Conservation (phyloP, 768 basidiomycete genomes). For the Podaxis sp. region DNA sequence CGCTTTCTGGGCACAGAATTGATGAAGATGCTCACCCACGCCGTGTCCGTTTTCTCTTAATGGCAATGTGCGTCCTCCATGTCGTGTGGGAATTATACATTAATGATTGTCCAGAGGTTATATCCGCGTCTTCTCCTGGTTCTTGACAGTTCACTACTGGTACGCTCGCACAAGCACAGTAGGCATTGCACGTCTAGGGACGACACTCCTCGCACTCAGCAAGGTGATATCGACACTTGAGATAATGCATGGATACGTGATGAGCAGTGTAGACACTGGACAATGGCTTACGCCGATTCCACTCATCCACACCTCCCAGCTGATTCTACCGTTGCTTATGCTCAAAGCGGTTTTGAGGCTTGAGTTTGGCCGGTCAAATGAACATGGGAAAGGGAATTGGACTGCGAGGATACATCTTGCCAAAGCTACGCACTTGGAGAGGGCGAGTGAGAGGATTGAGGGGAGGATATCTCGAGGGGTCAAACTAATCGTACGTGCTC, state of each 20-base stretch:
- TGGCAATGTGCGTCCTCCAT: constrained; percentile 11
- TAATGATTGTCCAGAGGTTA: constrained; percentile 13
- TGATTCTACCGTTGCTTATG: constrained; percentile 24
- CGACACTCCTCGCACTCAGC: constrained; percentile 20
- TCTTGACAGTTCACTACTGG: constrained; percentile 32
- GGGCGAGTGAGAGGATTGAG: constrained; percentile 27
- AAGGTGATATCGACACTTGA: constrained; percentile 1
- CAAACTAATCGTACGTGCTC: background rate
- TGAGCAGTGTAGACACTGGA: background rate
- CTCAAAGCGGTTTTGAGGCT: constrained; percentile 25
- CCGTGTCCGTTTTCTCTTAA: constrained; percentile 15
- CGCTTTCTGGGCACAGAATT: constrained; percentile 27
- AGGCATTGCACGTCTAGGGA: constrained; percentile 30
- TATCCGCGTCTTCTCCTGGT: constrained; percentile 6
- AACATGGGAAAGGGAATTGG: constrained; percentile 7
- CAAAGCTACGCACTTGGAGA: constrained; percentile 29
- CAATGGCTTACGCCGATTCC: background rate
- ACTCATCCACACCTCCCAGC: background rate
- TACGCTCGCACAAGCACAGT: constrained; percentile 32
- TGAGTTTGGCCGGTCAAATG: constrained; percentile 19
- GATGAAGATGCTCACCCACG: constrained; percentile 30
- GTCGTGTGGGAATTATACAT: background rate
- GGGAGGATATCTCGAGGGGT: background rate
- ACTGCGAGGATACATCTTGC: constrained; percentile 21
- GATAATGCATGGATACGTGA: background rate